Evolutionary conservation across 2,329 filamentous ascomycete species (phyloP), one percentile per base, ranked within the genome.

Genomic region (Sclerotinia spermophila): DNA sequence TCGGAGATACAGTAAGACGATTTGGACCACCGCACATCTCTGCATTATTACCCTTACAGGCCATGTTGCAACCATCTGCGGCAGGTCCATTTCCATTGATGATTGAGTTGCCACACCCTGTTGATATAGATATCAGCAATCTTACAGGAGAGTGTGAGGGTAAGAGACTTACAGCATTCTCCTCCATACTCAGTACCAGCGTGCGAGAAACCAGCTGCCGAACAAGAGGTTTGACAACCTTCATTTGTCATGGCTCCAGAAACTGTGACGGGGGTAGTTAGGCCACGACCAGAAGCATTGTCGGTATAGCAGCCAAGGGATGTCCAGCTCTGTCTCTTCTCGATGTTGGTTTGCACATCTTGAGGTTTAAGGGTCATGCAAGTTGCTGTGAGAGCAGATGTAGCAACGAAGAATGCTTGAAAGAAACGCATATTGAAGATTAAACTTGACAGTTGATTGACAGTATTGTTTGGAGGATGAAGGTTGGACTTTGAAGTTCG

Each of bases 31-130:
- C 77, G 58, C 78, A 78, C 21, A 61, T 74, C 67, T 78, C 74
- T 42, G 70, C 71, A 21, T 68, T 21, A 15, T 75, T 75, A 8
- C 78, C 77, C 33, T 73, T 66, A 44, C 77, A 79, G 5, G 76
- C 67, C 74, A 77, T 79, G 44, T 73, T 75, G 61, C 78, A 80
- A 48, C 70, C 72, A 58, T 73, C 74, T 53, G 74, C 58, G 33
- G 74, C 74, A 33, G 71, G 71, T 60, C 42, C 70, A 48, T 69
- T 72, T 55, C 72, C 73, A 55, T 74, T 74, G 30, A 56, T n/a
- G 38, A 75, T 69, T 21, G 72, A 60, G 59, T 74, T 73, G 19
- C 67, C 74, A 59, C 75, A 76, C n/a, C 69, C 73, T 72, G 19
- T 55, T 53, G 21, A 48, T 40, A 21, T 2, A 40, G 48, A 35